Evolutionary conservation across 2,329 filamentous ascomycete genomes (phyloP).

Genomic region (Hypoxylon sp.): DNA sequence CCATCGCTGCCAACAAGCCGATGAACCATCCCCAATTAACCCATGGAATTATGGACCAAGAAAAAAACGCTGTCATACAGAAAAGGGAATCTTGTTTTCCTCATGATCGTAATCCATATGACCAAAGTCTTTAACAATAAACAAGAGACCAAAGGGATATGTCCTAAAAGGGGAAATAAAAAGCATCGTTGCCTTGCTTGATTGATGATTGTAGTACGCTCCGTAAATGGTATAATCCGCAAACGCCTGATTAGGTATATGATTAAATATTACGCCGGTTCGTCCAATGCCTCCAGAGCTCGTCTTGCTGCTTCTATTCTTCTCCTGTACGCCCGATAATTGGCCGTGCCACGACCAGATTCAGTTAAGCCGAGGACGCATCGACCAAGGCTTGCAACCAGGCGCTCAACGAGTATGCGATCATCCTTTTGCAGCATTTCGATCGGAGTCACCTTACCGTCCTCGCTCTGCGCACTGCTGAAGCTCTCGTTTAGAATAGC

Average conservation of each 20-base stretch:
- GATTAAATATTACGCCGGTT: slow-evolving; percentile 41
- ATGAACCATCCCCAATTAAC: slow-evolving; percentile 1
- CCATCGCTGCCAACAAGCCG: slow-evolving; percentile 13
- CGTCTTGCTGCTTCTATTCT: slow-evolving; percentile 81
- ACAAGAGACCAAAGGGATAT: slow-evolving; percentile 17
- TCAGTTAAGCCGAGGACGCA: slow-evolving; percentile 73
- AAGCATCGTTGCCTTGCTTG: slow-evolving; percentile 9
- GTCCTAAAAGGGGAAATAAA: slow-evolving; percentile 23
- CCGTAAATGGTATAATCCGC: slow-evolving; percentile 41
- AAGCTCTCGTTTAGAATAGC: slow-evolving; percentile 65
- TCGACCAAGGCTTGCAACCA: slow-evolving; percentile 72
- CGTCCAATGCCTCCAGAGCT: slow-evolving; percentile 78
- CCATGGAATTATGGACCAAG: slow-evolving; percentile 20
- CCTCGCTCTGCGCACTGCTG: slow-evolving; percentile 52
- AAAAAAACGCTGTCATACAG: slow-evolving; percentile 20
- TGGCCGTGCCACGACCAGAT: slow-evolving; percentile 67
- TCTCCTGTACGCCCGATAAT: slow-evolving; percentile 76
- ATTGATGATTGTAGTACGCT: slow-evolving; percentile 21
- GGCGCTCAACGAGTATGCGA: slow-evolving; percentile 71
- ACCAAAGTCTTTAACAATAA: slow-evolving; percentile 18
- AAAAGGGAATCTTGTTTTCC: slow-evolving; percentile 31
- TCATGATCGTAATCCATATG: slow-evolving; percentile 42
- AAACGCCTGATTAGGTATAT: slow-evolving; percentile 36
- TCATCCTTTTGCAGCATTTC: slow-evolving; percentile 68
- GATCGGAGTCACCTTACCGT: slow-evolving; percentile 59